A percentile compares a stretch with the other conserved stretches of the same genome.
Evolutionary conservation across 352 stramenopile species (phyloP).

Genomic region (Pythium aquatile): DNA sequence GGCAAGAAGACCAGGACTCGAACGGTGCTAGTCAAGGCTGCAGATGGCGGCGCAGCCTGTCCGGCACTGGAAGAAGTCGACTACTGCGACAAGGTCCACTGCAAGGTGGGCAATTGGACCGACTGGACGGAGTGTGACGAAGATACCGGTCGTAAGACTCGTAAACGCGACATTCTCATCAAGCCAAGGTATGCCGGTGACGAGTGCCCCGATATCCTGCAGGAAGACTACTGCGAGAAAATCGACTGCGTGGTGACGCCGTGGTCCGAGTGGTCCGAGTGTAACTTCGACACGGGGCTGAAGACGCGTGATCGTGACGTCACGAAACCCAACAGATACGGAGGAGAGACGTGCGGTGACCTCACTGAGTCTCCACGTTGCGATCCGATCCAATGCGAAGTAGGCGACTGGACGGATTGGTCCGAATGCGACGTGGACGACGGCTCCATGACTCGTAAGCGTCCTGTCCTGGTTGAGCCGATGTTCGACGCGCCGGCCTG

Average conservation of each 20-base stretch:
- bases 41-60: constrained; percentile 41
- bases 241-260: constrained; percentile 32
- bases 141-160: constrained; percentile 39
- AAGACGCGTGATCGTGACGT: constrained; percentile 44
- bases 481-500: constrained; percentile 35
- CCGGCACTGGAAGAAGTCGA: constrained; percentile 33
- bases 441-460: constrained; percentile 28
- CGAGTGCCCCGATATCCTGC: constrained; percentile 11
- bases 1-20: constrained; percentile 36
- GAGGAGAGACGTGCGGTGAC: constrained; percentile 25
- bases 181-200: constrained; percentile 35
- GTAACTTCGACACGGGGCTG: constrained; percentile 37
- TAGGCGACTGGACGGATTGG: constrained; percentile 36
- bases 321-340: constrained; percentile 24
- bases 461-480: constrained; percentile 31
- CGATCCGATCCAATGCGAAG: constrained; percentile 37
- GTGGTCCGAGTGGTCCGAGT: constrained; percentile 42
- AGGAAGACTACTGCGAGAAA: constrained; percentile 31
- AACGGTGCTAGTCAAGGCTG: constrained; percentile 34
- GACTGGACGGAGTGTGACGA: constrained; percentile 53
- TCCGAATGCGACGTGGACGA: constrained; percentile 30
- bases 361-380: constrained; percentile 29
- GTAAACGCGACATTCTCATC: constrained; percentile 29
- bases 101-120: constrained; percentile 44
- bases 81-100: constrained; percentile 46